A percentile compares a stretch with the other conserved stretches of the same genome.
Conservation (phyloP, 331 rosid species). For the Malus hybrid region DNA sequence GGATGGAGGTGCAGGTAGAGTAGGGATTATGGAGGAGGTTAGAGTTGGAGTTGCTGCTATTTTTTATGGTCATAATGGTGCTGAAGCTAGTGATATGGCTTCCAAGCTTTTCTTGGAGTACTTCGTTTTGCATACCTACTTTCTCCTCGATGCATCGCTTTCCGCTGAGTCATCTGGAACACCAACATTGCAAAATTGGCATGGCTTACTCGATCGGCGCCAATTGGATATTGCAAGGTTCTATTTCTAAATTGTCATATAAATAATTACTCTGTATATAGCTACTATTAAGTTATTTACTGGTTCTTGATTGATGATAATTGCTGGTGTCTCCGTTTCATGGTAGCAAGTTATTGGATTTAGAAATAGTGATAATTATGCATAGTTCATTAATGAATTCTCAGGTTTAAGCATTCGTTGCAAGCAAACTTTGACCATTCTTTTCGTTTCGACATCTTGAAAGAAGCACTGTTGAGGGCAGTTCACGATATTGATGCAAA, state of each 20-base stretch:
- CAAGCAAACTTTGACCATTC: slow-evolving; percentile 47
- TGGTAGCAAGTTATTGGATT: too few species aligned
- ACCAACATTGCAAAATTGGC: slow-evolving; percentile 25
- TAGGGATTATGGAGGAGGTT: slow-evolving; percentile 59
- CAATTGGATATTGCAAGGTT: slow-evolving; percentile 54
- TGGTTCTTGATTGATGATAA: neutral
- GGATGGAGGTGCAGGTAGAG: slow-evolving; percentile 34
- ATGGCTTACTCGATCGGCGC: slow-evolving; percentile 36
- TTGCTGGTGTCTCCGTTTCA: too few species aligned
- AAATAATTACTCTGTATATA: neutral
- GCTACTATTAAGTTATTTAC: neutral
- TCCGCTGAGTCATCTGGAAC: too few species aligned
- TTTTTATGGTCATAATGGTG: slow-evolving; percentile 91
- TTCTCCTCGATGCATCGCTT: slow-evolving; percentile 73
- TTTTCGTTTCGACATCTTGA: slow-evolving; percentile 75
- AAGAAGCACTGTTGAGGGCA: slow-evolving; percentile 85
- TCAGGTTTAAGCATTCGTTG: slow-evolving; percentile 60
- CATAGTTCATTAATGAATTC: slow-evolving; percentile 16
- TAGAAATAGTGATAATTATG: neutral
- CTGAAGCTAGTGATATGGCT: slow-evolving; percentile 92
- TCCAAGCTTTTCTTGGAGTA: slow-evolving; percentile 82
- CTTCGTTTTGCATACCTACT: slow-evolving; percentile 78
- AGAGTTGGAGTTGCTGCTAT: slow-evolving; percentile 70
- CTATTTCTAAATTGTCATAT: neutral
- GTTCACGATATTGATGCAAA: slow-evolving; percentile 72